Evolutionary conservation across 176 grass and related monocot species (phyloP).

Genomic region (Thalia dealbata): DNA sequence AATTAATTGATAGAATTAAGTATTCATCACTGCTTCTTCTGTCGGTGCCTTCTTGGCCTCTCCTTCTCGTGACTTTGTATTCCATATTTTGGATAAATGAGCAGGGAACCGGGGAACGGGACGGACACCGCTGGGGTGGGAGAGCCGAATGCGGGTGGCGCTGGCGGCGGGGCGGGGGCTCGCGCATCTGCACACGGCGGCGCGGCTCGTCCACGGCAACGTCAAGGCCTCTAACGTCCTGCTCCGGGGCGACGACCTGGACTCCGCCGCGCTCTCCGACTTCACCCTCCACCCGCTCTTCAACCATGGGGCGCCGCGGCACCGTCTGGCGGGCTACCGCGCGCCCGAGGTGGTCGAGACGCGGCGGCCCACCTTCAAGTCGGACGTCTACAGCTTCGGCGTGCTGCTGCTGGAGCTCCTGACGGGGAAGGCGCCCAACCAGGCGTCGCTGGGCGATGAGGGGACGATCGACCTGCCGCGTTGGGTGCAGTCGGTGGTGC

Average conservation of each 20-base stretch:
- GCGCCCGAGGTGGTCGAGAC: slow-evolving; percentile 67
- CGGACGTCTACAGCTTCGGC: slow-evolving; percentile 86
- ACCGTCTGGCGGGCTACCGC: slow-evolving; percentile 42
- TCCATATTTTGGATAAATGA: too few species aligned
- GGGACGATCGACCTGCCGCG: slow-evolving; percentile 59
- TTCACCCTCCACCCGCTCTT: slow-evolving; percentile 74
- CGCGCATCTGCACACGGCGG: slow-evolving; percentile 57
- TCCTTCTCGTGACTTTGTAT: too few species aligned
- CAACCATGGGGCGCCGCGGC: slow-evolving; percentile 31
- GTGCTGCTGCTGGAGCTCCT: slow-evolving; percentile 76
- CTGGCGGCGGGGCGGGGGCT: slow-evolving; percentile 66
- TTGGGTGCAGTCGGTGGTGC: slow-evolving; percentile 92
- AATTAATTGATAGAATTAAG: background rate
- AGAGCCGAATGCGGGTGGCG: slow-evolving; percentile 60
- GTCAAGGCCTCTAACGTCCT: slow-evolving; percentile 91
- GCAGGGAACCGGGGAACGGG: slow-evolving; percentile 56
- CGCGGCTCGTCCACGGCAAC: slow-evolving; percentile 68
- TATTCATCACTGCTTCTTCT: too few species aligned
- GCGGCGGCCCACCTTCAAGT: slow-evolving; percentile 59
- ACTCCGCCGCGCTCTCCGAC: slow-evolving; percentile 68
- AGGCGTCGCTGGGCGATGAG: slow-evolving; percentile 57
- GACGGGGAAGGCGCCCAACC: slow-evolving; percentile 55
- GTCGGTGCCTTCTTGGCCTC: too few species aligned
- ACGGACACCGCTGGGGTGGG: slow-evolving; percentile 52
- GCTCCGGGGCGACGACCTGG: slow-evolving; percentile 47